These are phyloP conservation scores for Effrenium voratum DNA, from an alignment of 73 alveolate genomes.

Conservation along the genomic window DNA sequence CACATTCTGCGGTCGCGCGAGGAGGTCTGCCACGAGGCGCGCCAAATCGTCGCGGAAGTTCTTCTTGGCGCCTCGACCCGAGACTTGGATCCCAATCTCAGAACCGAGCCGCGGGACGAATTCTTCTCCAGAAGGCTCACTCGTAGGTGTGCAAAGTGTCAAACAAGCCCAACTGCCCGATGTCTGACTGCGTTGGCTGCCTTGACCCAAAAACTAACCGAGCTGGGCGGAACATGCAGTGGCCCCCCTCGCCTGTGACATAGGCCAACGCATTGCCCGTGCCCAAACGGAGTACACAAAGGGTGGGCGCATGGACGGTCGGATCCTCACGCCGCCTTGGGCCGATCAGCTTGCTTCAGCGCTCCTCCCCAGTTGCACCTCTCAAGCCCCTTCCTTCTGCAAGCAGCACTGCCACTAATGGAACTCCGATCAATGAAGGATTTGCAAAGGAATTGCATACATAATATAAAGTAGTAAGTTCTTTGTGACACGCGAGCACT, in stretches of 20 bases:
- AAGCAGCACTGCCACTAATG: too few relatives aligned
- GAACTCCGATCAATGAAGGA: too few relatives aligned
- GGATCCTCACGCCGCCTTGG: neutral
- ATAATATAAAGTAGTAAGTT: too few relatives aligned
- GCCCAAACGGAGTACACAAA: slow-evolving; percentile 92
- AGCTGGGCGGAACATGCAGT: too few relatives aligned
- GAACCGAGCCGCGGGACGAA: neutral
- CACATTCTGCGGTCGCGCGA: neutral
- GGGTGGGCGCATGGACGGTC: slow-evolving; percentile 46
- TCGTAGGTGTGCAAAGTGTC: neutral
- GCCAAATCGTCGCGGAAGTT: slow-evolving; percentile 42
- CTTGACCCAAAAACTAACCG: too few relatives aligned
- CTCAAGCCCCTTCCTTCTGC: too few relatives aligned
- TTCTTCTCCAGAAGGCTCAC: neutral
- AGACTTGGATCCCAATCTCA: neutral
- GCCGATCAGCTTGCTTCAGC: neutral
- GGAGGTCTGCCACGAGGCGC: slow-evolving; percentile 27
- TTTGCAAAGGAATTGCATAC: too few relatives aligned
- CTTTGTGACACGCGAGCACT: too few relatives aligned
- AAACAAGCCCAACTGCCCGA: neutral
- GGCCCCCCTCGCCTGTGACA: slow-evolving; percentile 70
- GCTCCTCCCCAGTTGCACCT: neutral
- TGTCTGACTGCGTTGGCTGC: too few relatives aligned
- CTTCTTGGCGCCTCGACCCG: slow-evolving; percentile 60
- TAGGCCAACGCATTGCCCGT: slow-evolving; percentile 90